A percentile compares a stretch with the other conserved stretches of the same genome.
phyloP scores from a whole-genome alignment of 192 early-diverging fungal genomes.

The Coemansia sp. region DNA sequence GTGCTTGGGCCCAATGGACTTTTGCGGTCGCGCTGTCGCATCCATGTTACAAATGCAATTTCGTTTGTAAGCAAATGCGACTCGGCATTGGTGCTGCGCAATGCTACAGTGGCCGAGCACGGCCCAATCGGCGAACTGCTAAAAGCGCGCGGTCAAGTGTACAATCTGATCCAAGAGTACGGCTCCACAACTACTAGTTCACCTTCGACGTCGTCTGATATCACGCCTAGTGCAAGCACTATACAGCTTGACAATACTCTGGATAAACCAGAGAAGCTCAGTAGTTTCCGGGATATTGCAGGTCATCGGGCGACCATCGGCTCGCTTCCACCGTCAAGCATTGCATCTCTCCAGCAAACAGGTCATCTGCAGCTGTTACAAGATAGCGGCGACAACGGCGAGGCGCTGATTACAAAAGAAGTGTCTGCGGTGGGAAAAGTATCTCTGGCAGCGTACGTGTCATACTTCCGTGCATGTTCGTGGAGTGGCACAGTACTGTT shows the following conservation, averaged over 20 bases:
- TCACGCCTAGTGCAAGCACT: background rate
- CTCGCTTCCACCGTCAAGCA: conserved; percentile 57
- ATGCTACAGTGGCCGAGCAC: conserved; percentile 68
- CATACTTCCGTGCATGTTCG: conserved; percentile 78
- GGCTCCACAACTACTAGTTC: too few relatives aligned
- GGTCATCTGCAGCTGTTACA: conserved; percentile 9
- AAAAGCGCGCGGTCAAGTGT: conserved; percentile 27
- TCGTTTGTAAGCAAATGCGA: conserved; percentile 70
- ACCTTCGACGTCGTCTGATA: too few relatives aligned
- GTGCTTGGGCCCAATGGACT: conserved; percentile 87
- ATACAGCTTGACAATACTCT: background rate
- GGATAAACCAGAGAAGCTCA: background rate
- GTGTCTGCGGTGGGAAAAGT: conserved; percentile 79
- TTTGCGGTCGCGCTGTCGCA: conserved; percentile 70
- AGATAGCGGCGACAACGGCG: conserved; percentile 5
- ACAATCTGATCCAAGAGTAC: too few relatives aligned
- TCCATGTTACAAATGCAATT: conserved; percentile 83
- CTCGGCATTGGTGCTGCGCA: conserved; percentile 67
- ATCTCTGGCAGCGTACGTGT: conserved; percentile 65
- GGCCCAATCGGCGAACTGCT: conserved; percentile 72
- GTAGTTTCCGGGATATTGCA: background rate
- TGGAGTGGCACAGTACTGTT: conserved; percentile 58
- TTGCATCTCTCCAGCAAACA: conserved; percentile 42
- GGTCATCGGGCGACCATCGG: conserved; percentile 27
- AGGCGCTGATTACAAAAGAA: conserved; percentile 69